Base-by-base conservation (phyloP, 345 rosid species). In the Carallia brachiata region DNA sequence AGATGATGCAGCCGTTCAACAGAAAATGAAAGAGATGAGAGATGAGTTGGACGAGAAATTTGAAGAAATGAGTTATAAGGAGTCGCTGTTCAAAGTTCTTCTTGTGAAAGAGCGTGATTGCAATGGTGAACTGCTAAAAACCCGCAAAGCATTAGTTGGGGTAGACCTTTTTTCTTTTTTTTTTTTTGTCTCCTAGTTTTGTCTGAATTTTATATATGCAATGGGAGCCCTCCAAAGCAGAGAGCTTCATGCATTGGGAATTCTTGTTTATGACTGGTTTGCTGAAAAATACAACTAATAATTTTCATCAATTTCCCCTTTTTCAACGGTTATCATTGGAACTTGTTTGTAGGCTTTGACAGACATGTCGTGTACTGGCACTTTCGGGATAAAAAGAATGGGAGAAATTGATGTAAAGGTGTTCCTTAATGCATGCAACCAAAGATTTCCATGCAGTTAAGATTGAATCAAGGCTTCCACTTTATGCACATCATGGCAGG, bases 401-500 rank as follows among this genome's bases (percentile, higher is more conserved):
- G 98, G 96, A 10, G 96, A 89, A 62, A 77, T 93, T 34, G 91
- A 91, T 62, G 59, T 36, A 30, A 89, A 83, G 79, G 73, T 87
- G 5, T 88, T 93, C 68, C 61, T 67, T 52, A 70, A 71, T 54
- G 79, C 88, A 6, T 88, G 94, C 82, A 82, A 79, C 64, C 23
- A 73, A 71, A 85, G 74, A 74, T 91, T 73, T 68, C 53, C 62
- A 7, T 55, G 40, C 0, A 88, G 83, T 40, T 92, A 93, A 65
- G 89, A 85, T 68, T 61, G 8, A 31, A 32, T 89, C 17, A 75
- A 88, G 77, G 85, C 84, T 44, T 65, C 69, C 48, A 88, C 81
- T 0, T 79, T 78, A 16, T 88, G 89, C 86, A 79, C 89, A 36
- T 71, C 67, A 60, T 93, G 98, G 98, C 92, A 93, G 81, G 86